phyloP scores from a whole-genome alignment of 441 rosid species.

The Populus tomentosa region DNA sequence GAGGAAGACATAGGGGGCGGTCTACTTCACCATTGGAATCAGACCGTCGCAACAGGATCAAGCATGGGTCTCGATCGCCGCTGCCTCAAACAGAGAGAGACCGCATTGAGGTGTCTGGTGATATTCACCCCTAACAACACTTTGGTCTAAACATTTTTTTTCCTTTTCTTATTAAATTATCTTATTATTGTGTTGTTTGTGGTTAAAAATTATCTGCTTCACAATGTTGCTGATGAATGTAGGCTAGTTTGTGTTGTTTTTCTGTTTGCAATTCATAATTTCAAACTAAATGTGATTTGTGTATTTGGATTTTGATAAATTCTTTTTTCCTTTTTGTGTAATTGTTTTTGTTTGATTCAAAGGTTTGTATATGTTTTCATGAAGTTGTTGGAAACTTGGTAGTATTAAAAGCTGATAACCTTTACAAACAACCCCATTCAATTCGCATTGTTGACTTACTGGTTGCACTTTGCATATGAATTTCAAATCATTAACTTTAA shows the following conservation, averaged over 20 bases:
- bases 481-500: no score
- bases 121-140: constrained; percentile 24
- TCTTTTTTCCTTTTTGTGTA: no score
- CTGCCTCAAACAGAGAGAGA: constrained; percentile 35
- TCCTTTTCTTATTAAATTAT: neutral
- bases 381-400: no score
- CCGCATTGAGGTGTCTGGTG: constrained; percentile 63
- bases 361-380: no score
- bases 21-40: constrained; percentile 51
- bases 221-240: neutral
- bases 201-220: neutral
- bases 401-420: no score
- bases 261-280: no score
- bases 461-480: no score
- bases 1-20: constrained; percentile 40
- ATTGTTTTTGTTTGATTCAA: no score
- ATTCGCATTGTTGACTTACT: no score
- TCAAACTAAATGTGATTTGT: no score
- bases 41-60: constrained; percentile 45
- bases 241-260: neutral
- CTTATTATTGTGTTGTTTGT: neutral
- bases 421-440: no score
- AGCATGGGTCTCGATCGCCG: constrained; percentile 50
- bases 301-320: no score
- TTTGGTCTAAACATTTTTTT: neutral